phyloP scores from a whole-genome alignment of 441 rosid genomes.

The Raphanus hybrid region DNA sequence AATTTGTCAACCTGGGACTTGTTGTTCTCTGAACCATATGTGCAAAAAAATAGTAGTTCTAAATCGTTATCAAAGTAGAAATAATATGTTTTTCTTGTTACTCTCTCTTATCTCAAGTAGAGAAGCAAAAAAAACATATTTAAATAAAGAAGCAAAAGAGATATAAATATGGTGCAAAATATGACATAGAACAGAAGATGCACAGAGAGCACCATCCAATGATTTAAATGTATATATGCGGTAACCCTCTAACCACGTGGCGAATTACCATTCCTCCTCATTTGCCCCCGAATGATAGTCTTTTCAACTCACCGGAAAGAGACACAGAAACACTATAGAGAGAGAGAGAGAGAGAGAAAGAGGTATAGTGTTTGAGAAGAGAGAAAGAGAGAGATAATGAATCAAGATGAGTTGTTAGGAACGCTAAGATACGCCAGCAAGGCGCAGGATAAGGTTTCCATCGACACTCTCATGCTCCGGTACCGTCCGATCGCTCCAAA shows the following conservation, averaged over 20 bases:
- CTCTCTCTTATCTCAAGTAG: background rate
- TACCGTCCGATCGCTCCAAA: constrained; percentile 93
- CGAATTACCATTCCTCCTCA: constrained; percentile 17
- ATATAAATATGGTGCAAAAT: constrained; percentile 30
- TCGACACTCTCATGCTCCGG: constrained; percentile 66
- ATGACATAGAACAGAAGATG: constrained; percentile 13
- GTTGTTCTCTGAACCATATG: too few relatives aligned
- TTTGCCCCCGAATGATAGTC: constrained; percentile 45
- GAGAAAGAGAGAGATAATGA: constrained; percentile 39
- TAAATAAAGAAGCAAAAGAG: background rate
- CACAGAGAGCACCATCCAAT: constrained; percentile 38
- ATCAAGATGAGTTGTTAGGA: constrained; percentile 41
- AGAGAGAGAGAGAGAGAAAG: constrained; percentile 5
- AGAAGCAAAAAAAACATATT: background rate
- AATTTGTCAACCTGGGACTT: background rate
- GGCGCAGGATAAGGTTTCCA: constrained; percentile 50
- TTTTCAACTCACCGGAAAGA: constrained; percentile 47
- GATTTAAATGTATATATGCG: constrained; percentile 32
- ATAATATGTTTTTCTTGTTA: background rate
- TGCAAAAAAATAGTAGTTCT: background rate
- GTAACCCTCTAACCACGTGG: constrained; percentile 63
- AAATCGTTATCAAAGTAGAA: constrained; percentile 6
- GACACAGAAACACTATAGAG: constrained; percentile 6
- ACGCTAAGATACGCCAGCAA: constrained; percentile 44
- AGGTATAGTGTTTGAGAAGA: constrained; percentile 8